These are phyloP conservation scores for Plantago ovata DNA, from an alignment of 257 asterid genomes.

Conservation along the genomic window DNA sequence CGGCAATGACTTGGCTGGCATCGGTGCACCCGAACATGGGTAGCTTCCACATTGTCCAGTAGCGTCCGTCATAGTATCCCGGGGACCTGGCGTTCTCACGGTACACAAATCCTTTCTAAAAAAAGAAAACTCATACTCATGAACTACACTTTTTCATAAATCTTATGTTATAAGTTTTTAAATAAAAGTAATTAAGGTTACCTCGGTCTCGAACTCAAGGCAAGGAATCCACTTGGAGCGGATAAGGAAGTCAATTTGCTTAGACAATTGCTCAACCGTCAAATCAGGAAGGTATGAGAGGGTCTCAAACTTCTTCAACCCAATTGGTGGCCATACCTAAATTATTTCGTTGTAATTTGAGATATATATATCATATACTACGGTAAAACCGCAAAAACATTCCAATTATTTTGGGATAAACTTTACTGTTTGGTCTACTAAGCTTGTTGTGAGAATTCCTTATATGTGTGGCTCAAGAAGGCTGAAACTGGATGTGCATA, in stretches of 20 bases:
- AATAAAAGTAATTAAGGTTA: not conserved
- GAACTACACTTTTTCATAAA: not conserved
- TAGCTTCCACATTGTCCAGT: slow-evolving; percentile 12
- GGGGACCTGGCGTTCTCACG: slow-evolving; percentile 5
- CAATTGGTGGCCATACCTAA: not conserved
- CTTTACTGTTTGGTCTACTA: too few species aligned
- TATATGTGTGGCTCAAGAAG: too few species aligned
- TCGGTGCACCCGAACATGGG: slow-evolving; percentile 11
- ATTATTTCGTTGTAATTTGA: not conserved
- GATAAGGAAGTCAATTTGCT: slow-evolving; percentile 45
- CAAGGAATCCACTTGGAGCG: slow-evolving; percentile 38
- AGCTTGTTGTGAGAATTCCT: too few species aligned
- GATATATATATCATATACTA: too few species aligned
- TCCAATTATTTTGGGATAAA: not conserved
- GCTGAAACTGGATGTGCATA: too few species aligned
- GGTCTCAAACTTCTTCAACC: slow-evolving; percentile 45
- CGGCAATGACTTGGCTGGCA: slow-evolving; percentile 4
- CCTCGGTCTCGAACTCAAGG: slow-evolving; percentile 44
- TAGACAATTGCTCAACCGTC: slow-evolving; percentile 36
- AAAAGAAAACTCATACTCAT: not conserved
- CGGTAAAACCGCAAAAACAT: not conserved
- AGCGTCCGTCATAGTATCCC: slow-evolving; percentile 7
- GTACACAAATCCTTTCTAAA: slow-evolving; percentile 5
- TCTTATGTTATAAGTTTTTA: not conserved
- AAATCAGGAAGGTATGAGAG: slow-evolving; percentile 48